Percentiles rank a stretch among this genome's conserved stretches.
Conservation (phyloP, 164 flowering plant genomes). For the Vitis rotundifolia region DNA sequence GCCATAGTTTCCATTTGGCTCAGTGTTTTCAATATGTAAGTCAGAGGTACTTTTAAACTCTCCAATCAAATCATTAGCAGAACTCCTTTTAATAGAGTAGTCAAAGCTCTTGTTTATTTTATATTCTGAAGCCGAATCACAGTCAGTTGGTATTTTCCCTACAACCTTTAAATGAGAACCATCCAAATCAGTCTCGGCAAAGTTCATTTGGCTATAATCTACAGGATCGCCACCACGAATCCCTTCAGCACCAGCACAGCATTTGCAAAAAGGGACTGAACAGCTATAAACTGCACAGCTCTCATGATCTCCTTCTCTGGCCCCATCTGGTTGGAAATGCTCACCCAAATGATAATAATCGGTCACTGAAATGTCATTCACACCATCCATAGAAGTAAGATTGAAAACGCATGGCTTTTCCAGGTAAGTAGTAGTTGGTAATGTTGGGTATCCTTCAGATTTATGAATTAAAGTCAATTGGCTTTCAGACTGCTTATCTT, state of each 20-base stretch:
- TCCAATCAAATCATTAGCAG: conserved; percentile 8
- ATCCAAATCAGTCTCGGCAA: conserved; percentile 29
- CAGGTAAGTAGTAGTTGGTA: conserved; percentile 23
- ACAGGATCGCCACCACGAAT: conserved; percentile 18
- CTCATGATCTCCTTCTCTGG: conserved; percentile 9
- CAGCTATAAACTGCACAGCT: conserved; percentile 9
- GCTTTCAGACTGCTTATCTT: conserved; percentile 25
- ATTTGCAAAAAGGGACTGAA: conserved; percentile 31
- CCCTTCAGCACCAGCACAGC: conserved; percentile 25
- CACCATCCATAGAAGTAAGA: conserved; percentile 16
- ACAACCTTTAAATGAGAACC: conserved; percentile 21
- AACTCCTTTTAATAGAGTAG: conserved; percentile 4
- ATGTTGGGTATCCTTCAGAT: conserved; percentile 34
- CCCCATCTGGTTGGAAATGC: conserved; percentile 12
- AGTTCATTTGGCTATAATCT: conserved; percentile 14
- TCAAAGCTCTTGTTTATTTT: conserved; percentile 16
- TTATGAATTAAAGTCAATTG: conserved; percentile 13
- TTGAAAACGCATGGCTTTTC: conserved; percentile 32
- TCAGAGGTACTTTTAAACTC: conserved; percentile 20
- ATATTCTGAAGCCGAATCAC: conserved; percentile 15
- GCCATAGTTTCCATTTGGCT: conserved; percentile 19
- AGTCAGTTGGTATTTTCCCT: conserved; percentile 19
- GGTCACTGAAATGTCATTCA: conserved; percentile 16
- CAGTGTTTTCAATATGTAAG: conserved; percentile 13
- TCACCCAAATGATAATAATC: conserved; percentile 33